Percentiles rank a stretch among this genome's conserved stretches.
Evolutionary conservation across 148 eudicot species (phyloP).

Genomic region (Dianthus caryophyllus): DNA sequence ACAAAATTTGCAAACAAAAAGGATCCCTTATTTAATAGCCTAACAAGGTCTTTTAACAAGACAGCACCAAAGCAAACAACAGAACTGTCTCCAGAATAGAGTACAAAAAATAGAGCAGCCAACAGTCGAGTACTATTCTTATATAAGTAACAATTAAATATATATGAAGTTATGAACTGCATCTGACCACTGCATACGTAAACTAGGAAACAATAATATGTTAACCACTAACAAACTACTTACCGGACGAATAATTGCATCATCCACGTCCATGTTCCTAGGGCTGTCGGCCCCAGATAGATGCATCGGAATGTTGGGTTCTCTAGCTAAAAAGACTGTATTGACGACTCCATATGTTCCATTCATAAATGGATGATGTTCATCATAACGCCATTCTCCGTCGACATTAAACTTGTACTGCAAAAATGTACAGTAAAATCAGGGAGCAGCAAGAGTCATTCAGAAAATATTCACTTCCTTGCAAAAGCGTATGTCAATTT

Average conservation of each 20-base stretch:
- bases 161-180: not conserved
- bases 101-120: conserved; percentile 1
- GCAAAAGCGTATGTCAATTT: too few relatives aligned
- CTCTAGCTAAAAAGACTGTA: conserved; percentile 47
- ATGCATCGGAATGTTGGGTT: conserved; percentile 38
- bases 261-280: conserved; percentile 79
- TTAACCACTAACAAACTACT: conserved; percentile 22
- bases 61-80: not conserved
- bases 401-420: conserved; percentile 84
- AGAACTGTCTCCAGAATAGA: not conserved
- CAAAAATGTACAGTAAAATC: conserved; percentile 25
- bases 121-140: not conserved
- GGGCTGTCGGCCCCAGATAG: conserved; percentile 43
- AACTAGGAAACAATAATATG: not conserved
- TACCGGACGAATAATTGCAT: conserved; percentile 40
- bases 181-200: not conserved
- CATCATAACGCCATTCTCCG: conserved; percentile 84
- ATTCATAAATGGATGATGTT: conserved; percentile 47
- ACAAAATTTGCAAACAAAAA: not conserved
- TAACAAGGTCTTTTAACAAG: not conserved
- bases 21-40: not conserved
- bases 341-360: conserved; percentile 71
- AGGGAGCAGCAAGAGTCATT: conserved; percentile 5
- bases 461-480: not conserved
- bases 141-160: too few relatives aligned